Percentiles rank a stretch among this genome's conserved stretches.
These are phyloP conservation scores for Aureobasidium sp. DNA, from an alignment of 2,329 filamentous ascomycete genomes.

Conservation along the genomic window DNA sequence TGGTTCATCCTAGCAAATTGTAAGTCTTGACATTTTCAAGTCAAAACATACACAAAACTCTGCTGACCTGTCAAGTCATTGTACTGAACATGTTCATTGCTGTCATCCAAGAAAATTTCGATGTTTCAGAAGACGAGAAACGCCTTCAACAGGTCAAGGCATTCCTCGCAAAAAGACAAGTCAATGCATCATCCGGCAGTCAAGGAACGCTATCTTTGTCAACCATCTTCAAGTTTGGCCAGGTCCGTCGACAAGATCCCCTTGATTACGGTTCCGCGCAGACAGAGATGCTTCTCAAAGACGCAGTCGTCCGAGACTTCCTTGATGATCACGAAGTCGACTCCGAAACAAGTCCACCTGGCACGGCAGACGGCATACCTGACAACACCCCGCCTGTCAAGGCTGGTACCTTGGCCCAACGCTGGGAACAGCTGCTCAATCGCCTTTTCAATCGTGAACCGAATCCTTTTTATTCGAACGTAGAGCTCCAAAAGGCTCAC, in stretches of 20 bases:
- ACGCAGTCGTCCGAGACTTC: conserved; percentile 91
- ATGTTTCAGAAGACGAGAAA: conserved; percentile 97
- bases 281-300: conserved; percentile 93
- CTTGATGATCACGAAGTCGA: conserved; percentile 62
- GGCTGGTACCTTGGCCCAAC: conserved; percentile 9
- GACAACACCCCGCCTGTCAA: not conserved
- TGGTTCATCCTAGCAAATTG: conserved; percentile 93
- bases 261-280: conserved; percentile 86
- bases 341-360: conserved; percentile 1
- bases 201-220: conserved; percentile 66
- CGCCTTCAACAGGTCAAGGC: conserved; percentile 92
- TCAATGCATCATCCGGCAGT: conserved; percentile 55
- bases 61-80: conserved; percentile 50
- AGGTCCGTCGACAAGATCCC: conserved; percentile 66
- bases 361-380: not conserved
- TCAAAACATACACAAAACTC: not conserved
- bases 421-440: conserved; percentile 23
- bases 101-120: conserved; percentile 98
- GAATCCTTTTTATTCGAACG: conserved; percentile 89
- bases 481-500: conserved; percentile 62
- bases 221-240: conserved; percentile 54
- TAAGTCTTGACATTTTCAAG: not conserved
- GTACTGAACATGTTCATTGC: conserved; percentile 99
- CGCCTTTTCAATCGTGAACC: conserved; percentile 53
- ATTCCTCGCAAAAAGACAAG: conserved; percentile 84